Percentiles rank a stretch among this genome's conserved stretches.
phyloP scores from a whole-genome alignment of 2,329 filamentous ascomycete species.

The Tolypocladium nubicola region DNA sequence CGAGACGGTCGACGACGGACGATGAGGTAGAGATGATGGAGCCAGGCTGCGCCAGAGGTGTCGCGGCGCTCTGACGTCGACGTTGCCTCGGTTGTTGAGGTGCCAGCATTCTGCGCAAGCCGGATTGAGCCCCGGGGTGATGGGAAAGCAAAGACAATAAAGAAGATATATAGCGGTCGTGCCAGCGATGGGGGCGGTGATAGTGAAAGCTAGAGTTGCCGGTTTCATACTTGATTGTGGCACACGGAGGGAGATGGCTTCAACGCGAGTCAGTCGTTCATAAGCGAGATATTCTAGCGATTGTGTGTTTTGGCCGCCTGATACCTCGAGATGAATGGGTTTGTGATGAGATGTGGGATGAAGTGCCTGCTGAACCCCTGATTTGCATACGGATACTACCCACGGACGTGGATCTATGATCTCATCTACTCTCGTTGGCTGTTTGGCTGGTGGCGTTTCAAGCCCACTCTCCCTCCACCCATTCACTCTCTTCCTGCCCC shows the following conservation, averaged over 20 bases:
- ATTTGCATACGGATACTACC: not conserved
- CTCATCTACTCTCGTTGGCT: not conserved
- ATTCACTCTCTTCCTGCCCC: not conserved
- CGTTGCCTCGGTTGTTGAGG: not conserved
- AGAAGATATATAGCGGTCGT: not conserved
- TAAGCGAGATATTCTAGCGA: conserved; percentile 1
- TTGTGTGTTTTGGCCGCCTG: not conserved
- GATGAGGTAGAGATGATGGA: not conserved
- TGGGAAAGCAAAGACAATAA: not conserved
- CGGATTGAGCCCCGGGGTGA: not conserved
- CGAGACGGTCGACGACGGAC: not conserved
- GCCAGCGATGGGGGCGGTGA: not conserved
- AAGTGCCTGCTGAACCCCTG: not conserved
- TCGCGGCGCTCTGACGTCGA: not conserved
- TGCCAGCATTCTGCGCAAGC: not conserved
- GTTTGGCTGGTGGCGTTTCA: not conserved
- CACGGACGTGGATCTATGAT: not conserved
- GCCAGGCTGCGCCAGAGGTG: not conserved
- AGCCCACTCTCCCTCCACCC: not conserved
- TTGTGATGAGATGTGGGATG: not conserved
- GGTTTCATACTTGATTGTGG: not conserved
- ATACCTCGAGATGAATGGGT: not conserved
- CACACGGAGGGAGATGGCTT: not conserved
- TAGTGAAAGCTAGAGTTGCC: not conserved
- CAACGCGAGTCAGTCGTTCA: not conserved